Conservation (phyloP, 2,329 filamentous ascomycete genomes). For the Cladophialophora psammophila region DNA sequence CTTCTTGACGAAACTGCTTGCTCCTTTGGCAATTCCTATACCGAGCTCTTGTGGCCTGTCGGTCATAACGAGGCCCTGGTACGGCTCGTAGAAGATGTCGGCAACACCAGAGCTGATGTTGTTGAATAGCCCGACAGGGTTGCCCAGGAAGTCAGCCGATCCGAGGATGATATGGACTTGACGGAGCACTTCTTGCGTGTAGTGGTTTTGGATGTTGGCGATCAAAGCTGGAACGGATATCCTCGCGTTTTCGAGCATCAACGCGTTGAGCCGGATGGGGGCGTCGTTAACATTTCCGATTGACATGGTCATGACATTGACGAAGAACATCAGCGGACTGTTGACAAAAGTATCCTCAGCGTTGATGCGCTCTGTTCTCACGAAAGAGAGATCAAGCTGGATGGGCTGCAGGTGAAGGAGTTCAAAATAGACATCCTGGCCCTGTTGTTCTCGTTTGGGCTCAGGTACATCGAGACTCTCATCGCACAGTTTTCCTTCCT, state of each 20-base stretch:
- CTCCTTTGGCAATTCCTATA: conserved; percentile 92
- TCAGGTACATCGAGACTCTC: conserved; percentile 91
- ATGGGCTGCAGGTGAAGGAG: conserved; percentile 96
- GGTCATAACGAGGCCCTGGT: conserved; percentile 95
- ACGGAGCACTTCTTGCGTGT: conserved; percentile 93
- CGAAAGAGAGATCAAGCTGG: conserved; percentile 96
- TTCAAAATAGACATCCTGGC: conserved; percentile 98
- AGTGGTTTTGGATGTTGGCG: conserved; percentile 89
- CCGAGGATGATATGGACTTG: conserved; percentile 98
- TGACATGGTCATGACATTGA: conserved; percentile 99
- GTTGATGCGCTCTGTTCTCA: conserved; percentile 94
- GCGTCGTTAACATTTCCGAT: conserved; percentile 99
- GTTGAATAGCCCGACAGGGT: conserved; percentile 97
- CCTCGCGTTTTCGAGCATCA: conserved; percentile 93
- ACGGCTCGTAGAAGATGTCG: conserved; percentile 99
- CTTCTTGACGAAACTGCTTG: conserved; percentile 97
- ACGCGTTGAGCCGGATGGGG: conserved; percentile 87
- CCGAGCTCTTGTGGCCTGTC: conserved; percentile 95
- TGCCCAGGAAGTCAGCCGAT: conserved; percentile 95
- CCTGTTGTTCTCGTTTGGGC: conserved; percentile 80
- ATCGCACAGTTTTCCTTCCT: conserved; percentile 86
- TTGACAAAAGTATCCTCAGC: conserved; percentile 90
- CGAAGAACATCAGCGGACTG: conserved; percentile 97
- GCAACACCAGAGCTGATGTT: conserved; percentile 96
- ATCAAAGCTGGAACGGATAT: conserved; percentile 85